Percentiles rank a stretch among this genome's conserved stretches.
These are phyloP conservation scores for Aristolochia contorta DNA, from an alignment of 164 flowering plant species.

Conservation along the genomic window DNA sequence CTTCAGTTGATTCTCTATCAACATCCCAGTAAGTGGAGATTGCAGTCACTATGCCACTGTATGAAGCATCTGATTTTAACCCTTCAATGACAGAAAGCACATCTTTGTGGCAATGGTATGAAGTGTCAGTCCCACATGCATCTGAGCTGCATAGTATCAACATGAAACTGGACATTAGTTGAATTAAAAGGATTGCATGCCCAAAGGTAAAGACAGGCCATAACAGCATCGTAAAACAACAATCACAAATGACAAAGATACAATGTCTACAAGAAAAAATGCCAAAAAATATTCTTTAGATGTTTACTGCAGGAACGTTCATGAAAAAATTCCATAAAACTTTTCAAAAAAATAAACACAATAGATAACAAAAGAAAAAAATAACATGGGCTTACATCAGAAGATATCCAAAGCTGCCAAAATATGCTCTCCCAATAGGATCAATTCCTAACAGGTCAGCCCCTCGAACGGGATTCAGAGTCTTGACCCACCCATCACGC, in stretches of 20 bases:
- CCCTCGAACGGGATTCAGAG: conserved; percentile 50
- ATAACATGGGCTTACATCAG: conserved; percentile 66
- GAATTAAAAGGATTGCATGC: too few relatives aligned
- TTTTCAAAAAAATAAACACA: not conserved
- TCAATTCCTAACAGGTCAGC: conserved; percentile 79
- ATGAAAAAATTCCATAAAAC: not conserved
- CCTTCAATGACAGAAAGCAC: conserved; percentile 43
- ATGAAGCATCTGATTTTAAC: conserved; percentile 36
- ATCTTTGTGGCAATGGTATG: conserved; percentile 43
- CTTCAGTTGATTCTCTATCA: conserved; percentile 19
- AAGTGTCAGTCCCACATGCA: conserved; percentile 35
- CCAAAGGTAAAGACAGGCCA: too few relatives aligned
- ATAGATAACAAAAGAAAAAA: not conserved
- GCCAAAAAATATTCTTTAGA: too few relatives aligned
- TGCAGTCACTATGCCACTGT: conserved; percentile 37
- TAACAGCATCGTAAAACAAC: too few relatives aligned
- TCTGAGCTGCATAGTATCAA: conserved; percentile 50
- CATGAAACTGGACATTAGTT: too few relatives aligned
- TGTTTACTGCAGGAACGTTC: not conserved
- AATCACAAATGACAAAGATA: too few relatives aligned
- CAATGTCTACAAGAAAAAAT: too few relatives aligned
- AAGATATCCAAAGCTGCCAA: conserved; percentile 62
- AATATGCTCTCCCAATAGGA: conserved; percentile 57
- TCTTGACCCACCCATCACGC: conserved; percentile 35
- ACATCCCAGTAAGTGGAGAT: conserved; percentile 50